Evolutionary conservation across 129 eudicot genomes (phyloP), one percentile per base, ranked within the genome.

Genomic region (Cynara cardunculus): DNA sequence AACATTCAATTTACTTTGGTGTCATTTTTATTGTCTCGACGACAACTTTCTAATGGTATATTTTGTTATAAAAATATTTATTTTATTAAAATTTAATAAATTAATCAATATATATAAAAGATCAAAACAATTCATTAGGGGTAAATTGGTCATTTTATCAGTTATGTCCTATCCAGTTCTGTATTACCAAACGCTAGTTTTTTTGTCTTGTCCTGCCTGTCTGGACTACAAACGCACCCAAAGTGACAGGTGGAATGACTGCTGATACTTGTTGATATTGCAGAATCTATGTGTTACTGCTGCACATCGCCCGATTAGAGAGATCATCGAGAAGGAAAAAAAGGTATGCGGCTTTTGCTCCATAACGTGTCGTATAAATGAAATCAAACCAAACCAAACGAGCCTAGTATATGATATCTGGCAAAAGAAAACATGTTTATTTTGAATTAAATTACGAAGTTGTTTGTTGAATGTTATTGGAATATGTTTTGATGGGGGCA

Each of bases 231-330:
- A 34, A 34, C 39, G 39, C 1, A 34, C 39, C 39, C 39, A 34
- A 34, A 41, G 31, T 30, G n/a, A 14, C 31, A 28, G 11, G 3
- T 9, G 32, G 59, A 30, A 34, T 70, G 27, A 22, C 4, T 37
- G 26, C 65, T 73, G 25, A 21, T 69, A 27, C 62, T 61, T 41
- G 19, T 83, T 73, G 71, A n/a, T 68, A 25, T 73, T 87, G 76
- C 92, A 94, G 98, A 94, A 94, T 89, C 84, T 94, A 2, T 92
- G 98, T 85, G 97, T 94, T 56, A 87, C 98, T 37, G 98, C 98
- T 74, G 98, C 98, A 8, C 97, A 94, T 82, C 83, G 96, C 37
- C 97, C 98, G 21, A 90, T 94, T 46, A 90, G 97, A 78, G 97
- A 94, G 81, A 87, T 94, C 61, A n/a, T 94, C 83, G 91, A 89